These are phyloP conservation scores for Schizosaccharomyces versatilis DNA, from an alignment of 1,139 yeast species.

Conservation along the genomic window DNA sequence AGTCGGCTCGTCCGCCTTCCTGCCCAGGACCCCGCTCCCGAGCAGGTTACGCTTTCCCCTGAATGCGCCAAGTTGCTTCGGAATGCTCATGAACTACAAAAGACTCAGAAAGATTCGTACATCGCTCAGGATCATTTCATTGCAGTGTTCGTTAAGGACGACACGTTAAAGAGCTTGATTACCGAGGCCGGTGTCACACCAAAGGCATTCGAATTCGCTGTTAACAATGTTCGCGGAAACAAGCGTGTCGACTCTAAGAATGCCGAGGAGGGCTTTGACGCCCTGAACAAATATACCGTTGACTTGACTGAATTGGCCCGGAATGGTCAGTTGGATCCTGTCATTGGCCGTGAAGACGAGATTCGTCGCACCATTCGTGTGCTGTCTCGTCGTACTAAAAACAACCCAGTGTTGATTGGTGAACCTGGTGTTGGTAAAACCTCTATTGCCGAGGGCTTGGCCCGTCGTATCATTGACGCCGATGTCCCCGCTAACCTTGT, in stretches of 20 bases:
- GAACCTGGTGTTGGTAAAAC: constrained; percentile 99
- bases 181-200: constrained; percentile 49
- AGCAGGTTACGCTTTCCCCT: constrained; percentile 45
- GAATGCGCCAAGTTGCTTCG: constrained; percentile 48
- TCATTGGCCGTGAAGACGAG: constrained; percentile 96
- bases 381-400: constrained; percentile 82
- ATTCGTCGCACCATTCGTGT: constrained; percentile 86
- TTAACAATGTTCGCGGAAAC: constrained; percentile 69
- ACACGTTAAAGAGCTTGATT: constrained; percentile 45
- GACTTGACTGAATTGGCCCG: constrained; percentile 86
- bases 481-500: constrained; percentile 82
- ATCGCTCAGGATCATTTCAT: constrained; percentile 88
- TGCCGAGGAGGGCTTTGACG: constrained; percentile 75
- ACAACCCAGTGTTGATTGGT: constrained; percentile 90
- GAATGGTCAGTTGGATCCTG: constrained; percentile 90
- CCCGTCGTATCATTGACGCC: constrained; percentile 84
- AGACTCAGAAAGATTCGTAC: constrained; percentile 73
- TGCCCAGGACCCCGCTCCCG: constrained; percentile 70
- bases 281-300: constrained; percentile 67
- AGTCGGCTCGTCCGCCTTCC: constrained; percentile 66
- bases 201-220: constrained; percentile 57
- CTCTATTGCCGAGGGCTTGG: constrained; percentile 93
- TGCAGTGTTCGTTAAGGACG: constrained; percentile 63
- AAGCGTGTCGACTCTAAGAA: constrained; percentile 82
- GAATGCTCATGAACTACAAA: constrained; percentile 50